phyloP scores from a whole-genome alignment of 2,329 filamentous ascomycete species.

The Talaromyces sp. region DNA sequence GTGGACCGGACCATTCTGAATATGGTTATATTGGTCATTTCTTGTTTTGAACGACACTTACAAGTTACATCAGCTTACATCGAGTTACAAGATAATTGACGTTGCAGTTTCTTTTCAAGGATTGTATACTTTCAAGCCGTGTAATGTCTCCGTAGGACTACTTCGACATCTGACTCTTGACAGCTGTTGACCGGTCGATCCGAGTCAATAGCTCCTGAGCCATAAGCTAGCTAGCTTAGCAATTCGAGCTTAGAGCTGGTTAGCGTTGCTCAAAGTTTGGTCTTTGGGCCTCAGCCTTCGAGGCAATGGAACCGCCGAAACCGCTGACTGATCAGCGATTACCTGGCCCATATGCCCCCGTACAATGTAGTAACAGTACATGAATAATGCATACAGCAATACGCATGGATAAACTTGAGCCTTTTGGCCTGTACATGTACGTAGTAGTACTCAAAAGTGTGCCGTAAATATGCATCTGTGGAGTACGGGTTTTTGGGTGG shows the following conservation, averaged over 20 bases:
- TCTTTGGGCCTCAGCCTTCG: neutral
- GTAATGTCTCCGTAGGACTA: neutral
- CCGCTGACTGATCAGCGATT: neutral
- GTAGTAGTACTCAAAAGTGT: neutral
- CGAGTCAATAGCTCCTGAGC: neutral
- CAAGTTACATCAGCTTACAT: neutral
- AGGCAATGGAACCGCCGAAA: neutral
- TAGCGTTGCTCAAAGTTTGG: neutral
- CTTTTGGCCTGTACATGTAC: neutral
- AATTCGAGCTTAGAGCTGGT: neutral
- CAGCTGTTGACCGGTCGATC: neutral
- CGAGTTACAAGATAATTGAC: neutral
- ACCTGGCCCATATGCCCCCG: neutral
- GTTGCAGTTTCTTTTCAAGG: neutral
- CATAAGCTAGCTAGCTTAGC: neutral
- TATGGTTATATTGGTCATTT: constrained; percentile 7
- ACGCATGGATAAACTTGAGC: neutral
- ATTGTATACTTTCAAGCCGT: neutral
- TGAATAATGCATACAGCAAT: neutral
- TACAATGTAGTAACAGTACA: neutral
- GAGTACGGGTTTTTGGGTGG: neutral
- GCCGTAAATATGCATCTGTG: neutral
- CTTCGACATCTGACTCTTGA: neutral
- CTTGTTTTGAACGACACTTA: neutral
- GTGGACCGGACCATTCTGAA: neutral